Evolutionary conservation across 805 yeast species (phyloP), one percentile per base, ranked within the genome.

Genomic region (Saccharomycopsis oosterbeekiorum): DNA sequence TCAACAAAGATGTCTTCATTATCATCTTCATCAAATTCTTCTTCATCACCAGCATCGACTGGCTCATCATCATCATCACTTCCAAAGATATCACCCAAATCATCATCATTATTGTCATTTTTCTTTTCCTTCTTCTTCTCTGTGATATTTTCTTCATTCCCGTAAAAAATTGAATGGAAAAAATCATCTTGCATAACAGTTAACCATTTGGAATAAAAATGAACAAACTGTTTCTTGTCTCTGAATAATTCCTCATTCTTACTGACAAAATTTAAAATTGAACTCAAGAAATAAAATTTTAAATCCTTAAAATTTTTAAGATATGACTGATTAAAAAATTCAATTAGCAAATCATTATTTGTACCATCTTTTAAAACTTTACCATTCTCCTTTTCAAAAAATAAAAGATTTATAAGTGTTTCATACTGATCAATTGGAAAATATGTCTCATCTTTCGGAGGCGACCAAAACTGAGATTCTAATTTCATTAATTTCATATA

Each of bases 301-400:
- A 93, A 73, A 70, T 93, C 99, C 76, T 88, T 88, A 70, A 80
- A 82, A 66, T 78, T 77, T 37, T 68, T 68, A 68, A 85, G 85
- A 63, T 80, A 84, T 34, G 74, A 75, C 24, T 78, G 83, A 36
- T 77, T 67, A 68, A 88, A 88, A 69, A 86, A 89, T 57, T 76
- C 70, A 15, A 83, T 62, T 12, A 80, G 70, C 58, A 80, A 77
- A 68, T 78, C 79, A 15, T 79, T 78, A 40, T 77, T 73, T 0
- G 82, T 72, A 11, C 80, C 81, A 68, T 84, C 85, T 2, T 71
- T 68, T 29, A 77, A 71, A 5, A 75, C 67, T 3, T 74, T 74
- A 6, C 80, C 78, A 54, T 75, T 70, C 9, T 66, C 56, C 0
- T 76, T 70, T 39, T 75, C 75, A 14, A 71, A 65, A 50, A 73